Evolutionary conservation across 2,329 filamentous ascomycete species (phyloP).

Genomic region (Apiospora koreana): DNA sequence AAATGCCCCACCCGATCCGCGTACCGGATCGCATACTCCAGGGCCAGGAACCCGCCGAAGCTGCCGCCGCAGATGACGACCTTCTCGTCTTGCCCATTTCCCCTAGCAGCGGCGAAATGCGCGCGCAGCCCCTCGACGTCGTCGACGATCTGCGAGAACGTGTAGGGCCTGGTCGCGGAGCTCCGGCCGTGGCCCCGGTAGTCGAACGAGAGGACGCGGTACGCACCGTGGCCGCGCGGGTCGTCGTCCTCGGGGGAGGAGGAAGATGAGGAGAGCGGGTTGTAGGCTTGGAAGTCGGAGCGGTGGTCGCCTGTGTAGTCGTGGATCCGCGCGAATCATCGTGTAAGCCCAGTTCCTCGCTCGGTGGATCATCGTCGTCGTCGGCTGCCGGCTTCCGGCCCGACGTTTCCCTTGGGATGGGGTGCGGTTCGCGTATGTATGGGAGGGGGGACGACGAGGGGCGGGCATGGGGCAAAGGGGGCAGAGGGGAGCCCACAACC

Average conservation of each 20-base stretch:
- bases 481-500: neutral
- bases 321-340: neutral
- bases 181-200: slow-evolving; percentile 38
- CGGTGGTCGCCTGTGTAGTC: slow-evolving; percentile 31
- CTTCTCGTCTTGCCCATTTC: slow-evolving; percentile 16
- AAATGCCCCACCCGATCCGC: slow-evolving; percentile 31
- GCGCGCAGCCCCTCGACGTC: slow-evolving; percentile 35
- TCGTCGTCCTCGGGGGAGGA: neutral
- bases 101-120: slow-evolving; percentile 30
- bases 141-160: slow-evolving; percentile 38
- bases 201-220: slow-evolving; percentile 38
- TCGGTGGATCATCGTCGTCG: too few relatives aligned
- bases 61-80: slow-evolving; percentile 39
- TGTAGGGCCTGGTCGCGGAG: slow-evolving; percentile 35
- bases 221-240: neutral
- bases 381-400: too few relatives aligned
- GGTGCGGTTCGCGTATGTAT: too few relatives aligned
- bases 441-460: too few relatives aligned
- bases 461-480: too few relatives aligned
- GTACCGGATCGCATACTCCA: slow-evolving; percentile 41
- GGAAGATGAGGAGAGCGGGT: slow-evolving; percentile 26
- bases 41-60: slow-evolving; percentile 41
- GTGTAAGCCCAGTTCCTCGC: neutral
- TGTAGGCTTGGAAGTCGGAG: slow-evolving; percentile 35
- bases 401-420: too few relatives aligned